These are phyloP conservation scores for Entomortierella parvispora DNA, from an alignment of 192 early-diverging fungal genomes.

Conservation along the genomic window DNA sequence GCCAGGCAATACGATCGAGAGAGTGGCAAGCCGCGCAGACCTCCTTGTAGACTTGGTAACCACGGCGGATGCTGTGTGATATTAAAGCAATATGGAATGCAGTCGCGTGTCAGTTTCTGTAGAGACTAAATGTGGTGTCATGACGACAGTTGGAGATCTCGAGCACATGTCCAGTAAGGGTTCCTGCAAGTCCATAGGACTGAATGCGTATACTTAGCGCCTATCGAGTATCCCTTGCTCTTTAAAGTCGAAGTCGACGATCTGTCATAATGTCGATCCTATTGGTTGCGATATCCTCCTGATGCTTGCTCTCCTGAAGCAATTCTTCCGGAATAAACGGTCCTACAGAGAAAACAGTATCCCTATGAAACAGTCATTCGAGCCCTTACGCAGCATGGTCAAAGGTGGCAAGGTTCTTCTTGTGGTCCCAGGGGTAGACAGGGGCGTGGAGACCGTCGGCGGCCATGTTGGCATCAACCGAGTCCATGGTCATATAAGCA, in stretches of 20 bases:
- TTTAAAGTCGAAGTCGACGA: no score
- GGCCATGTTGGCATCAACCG: slow-evolving; percentile 82
- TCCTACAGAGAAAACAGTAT: neutral
- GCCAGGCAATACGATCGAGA: slow-evolving; percentile 91
- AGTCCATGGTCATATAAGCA: slow-evolving; percentile 44
- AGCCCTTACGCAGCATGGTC: slow-evolving; percentile 86
- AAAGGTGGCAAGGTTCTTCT: slow-evolving; percentile 83
- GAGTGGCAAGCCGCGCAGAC: slow-evolving; percentile 98
- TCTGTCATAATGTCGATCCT: no score
- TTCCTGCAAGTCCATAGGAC: no score
- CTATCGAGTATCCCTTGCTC: no score
- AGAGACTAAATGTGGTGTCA: no score
- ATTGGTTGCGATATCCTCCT: no score
- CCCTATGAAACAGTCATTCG: neutral
- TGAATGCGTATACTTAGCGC: no score
- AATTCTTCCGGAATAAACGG: no score
- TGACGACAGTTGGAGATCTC: no score
- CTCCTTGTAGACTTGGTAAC: slow-evolving; percentile 99
- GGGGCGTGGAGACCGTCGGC: slow-evolving; percentile 95
- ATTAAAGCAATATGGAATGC: neutral
- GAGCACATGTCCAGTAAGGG: no score
- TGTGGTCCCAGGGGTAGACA: slow-evolving; percentile 89
- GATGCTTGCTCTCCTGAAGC: no score
- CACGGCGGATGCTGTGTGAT: slow-evolving; percentile 87
- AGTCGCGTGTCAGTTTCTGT: neutral